phyloP scores from a whole-genome alignment of 306 rosid species.

The Luffa aegyptiaca region DNA sequence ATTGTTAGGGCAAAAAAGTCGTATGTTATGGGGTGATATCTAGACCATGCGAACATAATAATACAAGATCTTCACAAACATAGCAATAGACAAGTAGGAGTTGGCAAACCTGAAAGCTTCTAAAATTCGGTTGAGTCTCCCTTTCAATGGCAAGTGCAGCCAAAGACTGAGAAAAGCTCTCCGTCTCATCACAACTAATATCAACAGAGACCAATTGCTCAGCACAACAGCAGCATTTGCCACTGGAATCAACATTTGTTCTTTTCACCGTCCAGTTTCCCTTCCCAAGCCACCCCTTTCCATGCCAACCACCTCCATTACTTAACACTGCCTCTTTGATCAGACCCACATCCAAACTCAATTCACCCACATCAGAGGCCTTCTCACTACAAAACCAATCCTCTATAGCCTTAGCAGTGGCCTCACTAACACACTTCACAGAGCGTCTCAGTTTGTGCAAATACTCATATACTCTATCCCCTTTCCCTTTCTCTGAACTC shows the following conservation, averaged over 20 bases:
- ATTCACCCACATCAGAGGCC: constrained; percentile 41
- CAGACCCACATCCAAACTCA: constrained; percentile 22
- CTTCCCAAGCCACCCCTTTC: constrained; percentile 76
- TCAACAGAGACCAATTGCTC: constrained; percentile 66
- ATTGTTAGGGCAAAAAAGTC: background rate
- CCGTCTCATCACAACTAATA: constrained; percentile 57
- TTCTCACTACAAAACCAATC: constrained; percentile 53
- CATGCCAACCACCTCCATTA: constrained; percentile 96
- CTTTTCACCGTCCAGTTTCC: constrained; percentile 61
- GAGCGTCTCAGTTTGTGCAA: constrained; percentile 59
- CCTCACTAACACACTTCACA: constrained; percentile 45
- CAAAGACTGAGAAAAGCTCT: constrained; percentile 50
- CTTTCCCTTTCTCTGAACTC: constrained; percentile 41
- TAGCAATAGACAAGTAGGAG: background rate
- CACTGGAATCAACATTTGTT: constrained; percentile 26
- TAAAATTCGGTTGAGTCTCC: constrained; percentile 57
- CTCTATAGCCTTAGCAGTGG: constrained; percentile 44
- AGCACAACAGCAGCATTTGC: constrained; percentile 44
- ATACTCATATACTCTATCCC: constrained; percentile 56
- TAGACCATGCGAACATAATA: background rate
- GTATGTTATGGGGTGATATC: background rate
- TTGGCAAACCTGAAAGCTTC: constrained; percentile 63
- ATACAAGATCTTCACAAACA: background rate
- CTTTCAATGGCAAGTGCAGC: constrained; percentile 68
- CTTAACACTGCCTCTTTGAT: constrained; percentile 38